Evolutionary conservation across 352 stramenopile species (phyloP).

Genomic region (Pythium utonaiense): DNA sequence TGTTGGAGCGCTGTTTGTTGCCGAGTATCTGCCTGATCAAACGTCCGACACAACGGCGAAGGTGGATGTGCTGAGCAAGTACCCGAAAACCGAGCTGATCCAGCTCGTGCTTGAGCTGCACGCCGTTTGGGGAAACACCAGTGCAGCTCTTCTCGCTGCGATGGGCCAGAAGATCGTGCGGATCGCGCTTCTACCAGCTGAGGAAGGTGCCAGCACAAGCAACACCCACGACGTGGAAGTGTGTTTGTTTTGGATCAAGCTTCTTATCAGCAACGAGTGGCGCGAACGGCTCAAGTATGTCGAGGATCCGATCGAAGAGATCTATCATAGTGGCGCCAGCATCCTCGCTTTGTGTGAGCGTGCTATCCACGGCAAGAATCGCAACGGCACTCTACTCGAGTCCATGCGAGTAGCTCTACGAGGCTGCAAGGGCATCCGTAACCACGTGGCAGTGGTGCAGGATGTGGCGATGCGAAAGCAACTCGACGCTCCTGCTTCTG

Average conservation of each 20-base stretch:
- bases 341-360: constrained; percentile 31
- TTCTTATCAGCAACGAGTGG: constrained; percentile 63
- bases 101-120: constrained; percentile 52
- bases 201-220: not conserved
- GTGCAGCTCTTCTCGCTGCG: constrained; percentile 46
- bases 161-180: constrained; percentile 51
- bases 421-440: constrained; percentile 48
- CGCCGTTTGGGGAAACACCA: constrained; percentile 40
- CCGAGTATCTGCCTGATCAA: constrained; percentile 12
- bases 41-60: not conserved
- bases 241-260: constrained; percentile 54
- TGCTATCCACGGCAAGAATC: not conserved
- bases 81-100: constrained; percentile 35
- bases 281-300: constrained; percentile 60
- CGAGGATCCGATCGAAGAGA: constrained; percentile 49
- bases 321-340: constrained; percentile 54
- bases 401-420: constrained; percentile 35
- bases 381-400: constrained; percentile 23
- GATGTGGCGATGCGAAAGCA: constrained; percentile 25
- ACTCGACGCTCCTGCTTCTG: constrained; percentile 9
- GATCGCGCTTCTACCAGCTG: constrained; percentile 1
- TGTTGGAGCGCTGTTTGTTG: constrained; percentile 41
- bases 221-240: constrained; percentile 30
- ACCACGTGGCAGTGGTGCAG: constrained; percentile 31
- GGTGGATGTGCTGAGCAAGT: constrained; percentile 15